Evolutionary conservation across 2,329 filamentous ascomycete species (phyloP).

Genomic region (Aureobasidium sp.): DNA sequence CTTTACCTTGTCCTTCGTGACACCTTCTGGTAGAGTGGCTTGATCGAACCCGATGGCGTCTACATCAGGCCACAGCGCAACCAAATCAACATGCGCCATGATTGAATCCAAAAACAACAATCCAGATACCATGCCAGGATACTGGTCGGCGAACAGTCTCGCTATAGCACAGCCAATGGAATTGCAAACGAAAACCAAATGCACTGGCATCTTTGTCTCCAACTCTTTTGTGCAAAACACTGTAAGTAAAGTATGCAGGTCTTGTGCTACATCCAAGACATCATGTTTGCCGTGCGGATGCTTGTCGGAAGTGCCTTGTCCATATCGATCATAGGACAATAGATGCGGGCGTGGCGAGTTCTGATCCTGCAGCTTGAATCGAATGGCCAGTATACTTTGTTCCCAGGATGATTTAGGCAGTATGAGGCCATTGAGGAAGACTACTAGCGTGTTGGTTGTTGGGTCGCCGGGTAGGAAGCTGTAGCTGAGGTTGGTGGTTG

Average conservation of each 20-base stretch:
- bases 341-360: slow-evolving; percentile 34
- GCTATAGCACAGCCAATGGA: slow-evolving; percentile 78
- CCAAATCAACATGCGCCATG: slow-evolving; percentile 51
- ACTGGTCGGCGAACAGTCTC: slow-evolving; percentile 16
- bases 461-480: not conserved
- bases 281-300: slow-evolving; percentile 27
- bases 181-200: slow-evolving; percentile 25
- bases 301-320: slow-evolving; percentile 47
- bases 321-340: slow-evolving; percentile 53
- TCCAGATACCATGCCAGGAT: slow-evolving; percentile 11
- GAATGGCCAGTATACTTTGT: slow-evolving; percentile 23
- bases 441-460: slow-evolving; percentile 28
- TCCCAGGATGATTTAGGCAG: slow-evolving; percentile 36
- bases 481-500: not conserved
- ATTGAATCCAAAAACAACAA: slow-evolving; percentile 50
- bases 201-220: not conserved
- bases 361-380: slow-evolving; percentile 18
- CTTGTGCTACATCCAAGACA: not conserved
- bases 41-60: slow-evolving; percentile 42
- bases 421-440: slow-evolving; percentile 41
- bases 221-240: slow-evolving; percentile 11
- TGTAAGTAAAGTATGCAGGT: not conserved
- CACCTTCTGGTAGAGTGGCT: slow-evolving; percentile 33
- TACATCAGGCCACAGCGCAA: slow-evolving; percentile 50
- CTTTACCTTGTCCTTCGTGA: slow-evolving; percentile 31